Evolutionary conservation across 2,329 filamentous ascomycete species (phyloP), one percentile per base, ranked within the genome.

Genomic region (Alternaria triticimaculans): DNA sequence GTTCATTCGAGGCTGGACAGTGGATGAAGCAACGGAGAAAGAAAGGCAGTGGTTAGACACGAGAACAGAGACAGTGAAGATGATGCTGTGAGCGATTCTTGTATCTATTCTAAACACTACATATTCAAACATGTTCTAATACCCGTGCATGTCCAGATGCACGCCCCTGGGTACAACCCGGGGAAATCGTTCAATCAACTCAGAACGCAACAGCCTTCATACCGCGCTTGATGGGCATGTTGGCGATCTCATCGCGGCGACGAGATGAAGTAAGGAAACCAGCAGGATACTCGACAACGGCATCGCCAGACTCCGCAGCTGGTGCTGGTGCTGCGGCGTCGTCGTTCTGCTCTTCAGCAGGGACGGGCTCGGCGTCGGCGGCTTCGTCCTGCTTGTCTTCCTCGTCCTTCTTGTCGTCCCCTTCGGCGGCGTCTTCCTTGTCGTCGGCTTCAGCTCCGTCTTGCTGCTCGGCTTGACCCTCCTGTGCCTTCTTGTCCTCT

Each of bases 241-340:
- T 45, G 9, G 46, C 48, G 11, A 41, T 49, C 10, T 53, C 37
- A 5, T 41, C 48, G 15, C 49, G 54, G 20, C 60, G 41, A 12
- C 59, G 49, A n/a, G 55, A 21, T 3, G 58, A 51, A 11, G 48
- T 60, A 7, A 66, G 55, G 56, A 66, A 66, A 14, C 63, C 63
- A 21, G 54, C 63, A 12, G 63, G 63, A 23, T 60, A 44, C 21
- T 63, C 53, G 20, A 66, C 54, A 3, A 54, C 53, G 3, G 62
- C 53, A 2, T 54, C 58, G 3, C 62, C 62, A 5, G 61, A n/a
- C 7, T 43, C 37, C n/a, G 45, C 41, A 1, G 30, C 55, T 44
- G 45, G 55, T 2, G 23, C 50, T 20, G 55, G 53, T 11, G 41
- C 49, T 43, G 56, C 28, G 10, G 33, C 18, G 12, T 56, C 21